Evolutionary conservation across 2,329 filamentous ascomycete species (phyloP), one percentile per base, ranked within the genome.

Genomic region (Xylaria sp.): DNA sequence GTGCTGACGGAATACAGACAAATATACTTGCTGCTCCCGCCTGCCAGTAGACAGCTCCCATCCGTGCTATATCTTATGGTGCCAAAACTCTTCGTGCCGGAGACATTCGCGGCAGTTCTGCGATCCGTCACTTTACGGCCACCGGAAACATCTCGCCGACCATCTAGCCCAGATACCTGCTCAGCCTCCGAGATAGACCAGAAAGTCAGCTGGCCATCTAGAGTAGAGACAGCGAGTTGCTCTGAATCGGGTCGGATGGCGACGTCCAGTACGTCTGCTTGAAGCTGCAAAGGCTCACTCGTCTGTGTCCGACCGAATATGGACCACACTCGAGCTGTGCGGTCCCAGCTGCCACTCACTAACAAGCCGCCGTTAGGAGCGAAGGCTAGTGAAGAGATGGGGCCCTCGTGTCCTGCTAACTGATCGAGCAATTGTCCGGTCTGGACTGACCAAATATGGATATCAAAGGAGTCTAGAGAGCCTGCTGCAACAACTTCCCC

Each of bases 401-500:
- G 96, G 0, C 95, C 96, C 81, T 99, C 95, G 74, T 99, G 96
- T 0, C 96, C 97, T 7, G 94, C 88, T 28, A 99, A 84, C 72
- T 91, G 91, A 78, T 99, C 96, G 6, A 99, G 88, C 20, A 99
- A 85, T 79, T 99, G 96, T 2, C 96, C 96, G 0, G 95, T 99
- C 78, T 99, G 96, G 4, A 99, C 97, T 5, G 93, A 97, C 96
- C 96, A 99, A 70, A 99, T 92, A 80, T 99, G 94, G 60, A 99
- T 93, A 76, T 98, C 95, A 72, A 97, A 98, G 4, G 94, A 97
- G 79, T 99, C 96, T 18, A 97, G 86, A 1, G 95, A 98, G 2
- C 95, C 96, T 10, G 96, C 96, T 67, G 95, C 97, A 3, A 99
- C 92, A 9, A 99, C 93, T 80, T 99, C 97, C 61, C 96, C 96